Base-by-base conservation (phyloP, 1,284 basidiomycete genomes). In the Afroboletus lepidellus region DNA sequence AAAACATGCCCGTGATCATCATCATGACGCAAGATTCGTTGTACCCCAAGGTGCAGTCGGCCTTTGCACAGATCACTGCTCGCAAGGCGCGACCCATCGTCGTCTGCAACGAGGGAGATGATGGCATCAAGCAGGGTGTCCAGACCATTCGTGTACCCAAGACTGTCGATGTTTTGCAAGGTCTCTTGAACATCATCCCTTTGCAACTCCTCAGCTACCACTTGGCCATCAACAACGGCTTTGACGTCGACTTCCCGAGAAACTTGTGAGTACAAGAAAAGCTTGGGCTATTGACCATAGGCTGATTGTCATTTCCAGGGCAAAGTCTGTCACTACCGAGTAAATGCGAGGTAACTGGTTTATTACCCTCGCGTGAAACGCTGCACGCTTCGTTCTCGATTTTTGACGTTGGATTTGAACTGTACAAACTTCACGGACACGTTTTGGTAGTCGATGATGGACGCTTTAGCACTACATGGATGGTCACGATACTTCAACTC, bases 21-120 rank as follows among this genome's bases (percentile, higher is more conserved):
- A 85, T 99, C 78, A 98, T 98, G 95, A 99, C 97, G 41, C 90
- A 93, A 66, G 97, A 99, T 77, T 96, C 94, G 52, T 79, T 98
- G 45, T 99, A 98, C 76, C 94, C 96, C 67, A 99, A 99, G 80
- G 95, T 98, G 47, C 93, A 97, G 70, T 92, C 88, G 16, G 97
- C 97, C 27, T 90, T 97, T 62, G 77, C 93, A 49, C 96, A 99
- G 77, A 95, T 99, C 72, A 96, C 92, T 11, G 95, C 96, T 36
- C 89, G 96, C 71, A 98, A 96, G 75, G 97, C 95, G 50, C 87
- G 90, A 64, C 94, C 94, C 37, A 91, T 99, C 72, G 89, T 99
- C 57, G 84, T 99, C 62, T 98, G 94, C 77, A 96, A 97, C 72
- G 94, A 98, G 58, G 90, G 87, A 57, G 96, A 99, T 69, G 80